Evolutionary conservation across 192 early-diverging fungal species (phyloP).

Genomic region (Rhizophagus sp.): DNA sequence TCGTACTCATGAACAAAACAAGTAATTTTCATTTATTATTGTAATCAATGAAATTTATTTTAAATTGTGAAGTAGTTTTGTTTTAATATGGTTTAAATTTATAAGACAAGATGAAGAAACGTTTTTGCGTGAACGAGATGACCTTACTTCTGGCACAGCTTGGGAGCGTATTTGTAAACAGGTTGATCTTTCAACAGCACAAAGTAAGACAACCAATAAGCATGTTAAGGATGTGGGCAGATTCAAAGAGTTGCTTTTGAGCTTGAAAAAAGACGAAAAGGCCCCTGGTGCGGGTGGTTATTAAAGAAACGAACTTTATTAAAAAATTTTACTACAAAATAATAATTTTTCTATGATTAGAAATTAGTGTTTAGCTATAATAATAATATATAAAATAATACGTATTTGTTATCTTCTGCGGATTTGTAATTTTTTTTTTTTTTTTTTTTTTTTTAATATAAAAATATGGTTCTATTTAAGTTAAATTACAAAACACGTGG

Average conservation of each 20-base stretch:
- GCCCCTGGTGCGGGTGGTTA: conserved; percentile 57
- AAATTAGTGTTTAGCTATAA: too few relatives aligned
- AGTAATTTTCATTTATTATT: conserved; percentile 37
- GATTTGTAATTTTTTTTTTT: too few relatives aligned
- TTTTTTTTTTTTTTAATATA: too few relatives aligned
- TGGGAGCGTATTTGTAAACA: conserved; percentile 76
- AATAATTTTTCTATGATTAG: too few relatives aligned
- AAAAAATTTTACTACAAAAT: too few relatives aligned
- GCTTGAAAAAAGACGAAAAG: conserved; percentile 64
- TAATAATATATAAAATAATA: too few relatives aligned
- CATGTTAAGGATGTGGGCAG: conserved; percentile 58
- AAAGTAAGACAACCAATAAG: conserved; percentile 40
- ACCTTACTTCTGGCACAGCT: conserved; percentile 59
- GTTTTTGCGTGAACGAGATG: conserved; percentile 45
- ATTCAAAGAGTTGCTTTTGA: conserved; percentile 71
- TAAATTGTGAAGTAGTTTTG: not conserved
- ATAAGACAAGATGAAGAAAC: conserved; percentile 43
- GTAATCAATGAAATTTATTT: not conserved
- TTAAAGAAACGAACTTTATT: not conserved
- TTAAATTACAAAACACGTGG: too few relatives aligned
- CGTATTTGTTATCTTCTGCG: too few relatives aligned
- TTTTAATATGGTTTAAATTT: not conserved
- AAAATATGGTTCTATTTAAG: too few relatives aligned
- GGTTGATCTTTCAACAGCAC: conserved; percentile 57
- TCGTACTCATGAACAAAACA: conserved; percentile 64